Evolutionary conservation across 371 early-diverging fungal genomes (phyloP).

Genomic region (Funneliformis caledonium): DNA sequence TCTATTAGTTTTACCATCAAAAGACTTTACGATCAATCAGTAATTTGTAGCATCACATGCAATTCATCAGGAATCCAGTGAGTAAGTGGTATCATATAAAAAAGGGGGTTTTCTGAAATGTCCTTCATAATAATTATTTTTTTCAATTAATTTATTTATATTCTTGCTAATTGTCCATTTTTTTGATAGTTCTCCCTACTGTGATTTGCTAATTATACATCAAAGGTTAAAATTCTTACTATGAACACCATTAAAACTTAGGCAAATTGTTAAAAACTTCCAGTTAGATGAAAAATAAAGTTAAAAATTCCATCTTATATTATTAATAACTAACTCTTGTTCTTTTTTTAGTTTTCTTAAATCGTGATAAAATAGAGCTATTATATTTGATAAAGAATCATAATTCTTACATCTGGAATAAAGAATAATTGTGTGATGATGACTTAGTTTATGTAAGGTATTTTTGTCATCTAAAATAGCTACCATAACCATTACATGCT

Average conservation of each 20-base stretch:
- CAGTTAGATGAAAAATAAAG: slow-evolving; percentile 2
- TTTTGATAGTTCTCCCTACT: neutral
- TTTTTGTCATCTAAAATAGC: neutral
- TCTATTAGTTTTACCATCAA: neutral
- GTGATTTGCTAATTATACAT: neutral
- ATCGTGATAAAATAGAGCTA: neutral
- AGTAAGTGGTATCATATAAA: slow-evolving; percentile 8
- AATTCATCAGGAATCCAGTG: slow-evolving; percentile 18
- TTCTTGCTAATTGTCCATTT: neutral
- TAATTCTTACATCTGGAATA: neutral
- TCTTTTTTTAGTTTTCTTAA: no score
- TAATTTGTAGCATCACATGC: neutral
- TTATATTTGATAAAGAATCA: neutral
- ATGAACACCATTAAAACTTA: neutral
- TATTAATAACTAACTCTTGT: neutral
- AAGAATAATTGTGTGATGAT: neutral
- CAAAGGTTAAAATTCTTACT: neutral
- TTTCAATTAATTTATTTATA: neutral
- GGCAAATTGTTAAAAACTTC: slow-evolving; percentile 8
- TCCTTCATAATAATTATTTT: neutral
- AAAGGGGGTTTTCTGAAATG: neutral
- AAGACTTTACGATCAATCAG: neutral
- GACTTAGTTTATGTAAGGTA: neutral
- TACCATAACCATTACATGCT: neutral
- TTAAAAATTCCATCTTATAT: neutral